Percentiles rank a stretch among this genome's conserved stretches.
These are phyloP conservation scores for Gynandropsis gynandra DNA, from an alignment of 345 rosid species.

Conservation along the genomic window DNA sequence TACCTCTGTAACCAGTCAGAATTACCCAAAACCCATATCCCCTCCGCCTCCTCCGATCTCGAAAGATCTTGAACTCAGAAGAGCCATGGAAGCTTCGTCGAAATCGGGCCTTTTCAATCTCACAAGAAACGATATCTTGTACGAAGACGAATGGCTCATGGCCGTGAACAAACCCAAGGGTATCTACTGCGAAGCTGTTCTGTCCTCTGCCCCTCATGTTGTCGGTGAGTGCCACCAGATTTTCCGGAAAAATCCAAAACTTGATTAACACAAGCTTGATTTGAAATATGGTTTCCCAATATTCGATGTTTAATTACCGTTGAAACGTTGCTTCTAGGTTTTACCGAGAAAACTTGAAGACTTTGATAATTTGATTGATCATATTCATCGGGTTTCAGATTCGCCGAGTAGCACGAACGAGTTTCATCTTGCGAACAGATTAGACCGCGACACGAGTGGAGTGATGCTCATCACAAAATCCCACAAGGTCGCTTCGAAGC, in stretches of 20 bases:
- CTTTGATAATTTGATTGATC: neutral
- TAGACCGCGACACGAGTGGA: slow-evolving; percentile 92
- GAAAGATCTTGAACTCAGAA: slow-evolving; percentile 56
- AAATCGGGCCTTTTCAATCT: slow-evolving; percentile 56
- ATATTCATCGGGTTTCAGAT: slow-evolving; percentile 9
- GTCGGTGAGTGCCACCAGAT: slow-evolving; percentile 20
- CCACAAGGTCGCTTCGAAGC: slow-evolving; percentile 73
- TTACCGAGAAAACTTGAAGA: neutral
- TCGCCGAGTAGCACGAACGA: slow-evolving; percentile 25
- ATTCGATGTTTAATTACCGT: too few species aligned
- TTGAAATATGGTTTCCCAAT: too few species aligned
- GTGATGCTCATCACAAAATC: slow-evolving; percentile 79
- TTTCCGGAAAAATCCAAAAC: neutral
- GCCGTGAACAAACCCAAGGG: slow-evolving; percentile 80
- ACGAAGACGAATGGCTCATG: slow-evolving; percentile 79
- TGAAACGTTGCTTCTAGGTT: too few species aligned
- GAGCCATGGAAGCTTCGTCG: slow-evolving; percentile 81
- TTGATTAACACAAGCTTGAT: neutral
- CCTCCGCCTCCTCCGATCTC: slow-evolving; percentile 64
- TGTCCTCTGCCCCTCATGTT: slow-evolving; percentile 45
- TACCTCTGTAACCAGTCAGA: slow-evolving; percentile 17
- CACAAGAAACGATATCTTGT: slow-evolving; percentile 37
- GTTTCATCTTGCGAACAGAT: slow-evolving; percentile 79
- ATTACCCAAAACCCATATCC: slow-evolving; percentile 68
- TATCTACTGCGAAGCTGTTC: slow-evolving; percentile 64